A percentile compares a stretch with the other conserved stretches of the same genome.
phyloP scores from a whole-genome alignment of 2,329 filamentous ascomycete genomes.

The Beauveria brongniartii region DNA sequence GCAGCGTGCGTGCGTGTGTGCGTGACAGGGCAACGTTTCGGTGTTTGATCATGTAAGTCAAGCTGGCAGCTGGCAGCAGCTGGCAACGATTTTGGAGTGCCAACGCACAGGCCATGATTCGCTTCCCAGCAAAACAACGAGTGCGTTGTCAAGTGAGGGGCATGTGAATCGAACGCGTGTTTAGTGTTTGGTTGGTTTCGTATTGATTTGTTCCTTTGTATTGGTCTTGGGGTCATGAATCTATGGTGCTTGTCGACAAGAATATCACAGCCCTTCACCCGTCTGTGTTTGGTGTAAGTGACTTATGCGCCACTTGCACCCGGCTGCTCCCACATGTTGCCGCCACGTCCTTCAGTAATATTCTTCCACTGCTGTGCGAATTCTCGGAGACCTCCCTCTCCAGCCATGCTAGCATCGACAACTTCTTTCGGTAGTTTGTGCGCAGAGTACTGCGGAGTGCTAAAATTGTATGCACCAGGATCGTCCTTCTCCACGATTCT shows the following conservation, averaged over 20 bases:
- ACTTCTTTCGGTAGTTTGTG: constrained; percentile 94
- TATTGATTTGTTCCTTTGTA: neutral
- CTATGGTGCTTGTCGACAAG: neutral
- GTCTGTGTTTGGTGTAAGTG: neutral
- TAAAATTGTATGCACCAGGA: constrained; percentile 81
- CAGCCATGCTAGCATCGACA: constrained; percentile 60
- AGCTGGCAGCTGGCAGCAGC: constrained; percentile 18
- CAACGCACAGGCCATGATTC: constrained; percentile 8
- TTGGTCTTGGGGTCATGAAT: neutral
- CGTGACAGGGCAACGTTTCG: neutral
- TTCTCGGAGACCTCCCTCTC: constrained; percentile 71
- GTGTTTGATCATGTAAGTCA: constrained; percentile 12
- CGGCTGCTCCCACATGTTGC: constrained; percentile 32
- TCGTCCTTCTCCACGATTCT: constrained; percentile 77
- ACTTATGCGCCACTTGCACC: constrained; percentile 2
- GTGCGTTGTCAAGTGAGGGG: neutral
- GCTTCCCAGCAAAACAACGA: neutral
- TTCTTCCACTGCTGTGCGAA: constrained; percentile 71
- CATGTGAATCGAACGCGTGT: neutral
- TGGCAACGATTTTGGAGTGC: constrained; percentile 12
- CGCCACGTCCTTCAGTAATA: constrained; percentile 35
- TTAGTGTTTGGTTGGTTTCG: neutral
- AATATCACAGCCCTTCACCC: neutral
- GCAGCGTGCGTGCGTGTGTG: neutral
- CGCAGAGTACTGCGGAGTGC: constrained; percentile 80